phyloP scores from a whole-genome alignment of 2,329 filamentous ascomycete genomes.

The Exophiala viscosa region DNA sequence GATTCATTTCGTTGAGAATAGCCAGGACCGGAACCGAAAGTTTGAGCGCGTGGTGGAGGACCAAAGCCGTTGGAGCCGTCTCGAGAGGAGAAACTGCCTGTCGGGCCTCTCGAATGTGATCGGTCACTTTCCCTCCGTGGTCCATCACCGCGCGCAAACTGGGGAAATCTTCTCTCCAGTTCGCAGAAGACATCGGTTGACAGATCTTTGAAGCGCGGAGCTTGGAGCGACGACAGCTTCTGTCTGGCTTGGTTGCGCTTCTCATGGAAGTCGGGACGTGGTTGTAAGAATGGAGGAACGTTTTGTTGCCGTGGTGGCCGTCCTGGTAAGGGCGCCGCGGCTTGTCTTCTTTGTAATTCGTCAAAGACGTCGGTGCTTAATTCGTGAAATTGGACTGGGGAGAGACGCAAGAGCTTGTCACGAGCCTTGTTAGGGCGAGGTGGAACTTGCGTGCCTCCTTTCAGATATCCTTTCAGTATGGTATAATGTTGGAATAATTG shows the following conservation, averaged over 20 bases:
- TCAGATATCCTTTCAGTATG: conserved; percentile 72
- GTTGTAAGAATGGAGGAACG: conserved; percentile 68
- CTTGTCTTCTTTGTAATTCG: conserved; percentile 82
- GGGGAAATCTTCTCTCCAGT: conserved; percentile 81
- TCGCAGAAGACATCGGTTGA: conserved; percentile 96
- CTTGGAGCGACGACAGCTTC: conserved; percentile 84
- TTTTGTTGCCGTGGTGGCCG: conserved; percentile 41
- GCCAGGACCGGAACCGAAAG: conserved; percentile 21
- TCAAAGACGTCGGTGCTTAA: conserved; percentile 97
- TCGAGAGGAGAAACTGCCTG: conserved; percentile 53
- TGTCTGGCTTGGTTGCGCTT: conserved; percentile 98
- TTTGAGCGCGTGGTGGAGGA: conserved; percentile 27
- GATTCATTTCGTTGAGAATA: conserved; percentile 14
- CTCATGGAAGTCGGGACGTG: conserved; percentile 87
- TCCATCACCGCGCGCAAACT: conserved; percentile 68
- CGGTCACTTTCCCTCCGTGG: conserved; percentile 67
- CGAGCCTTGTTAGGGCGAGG: conserved; percentile 73
- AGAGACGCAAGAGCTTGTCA: conserved; percentile 88
- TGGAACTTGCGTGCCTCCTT: conserved; percentile 31
- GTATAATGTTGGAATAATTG: conserved; percentile 76
- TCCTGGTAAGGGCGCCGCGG: conserved; percentile 46
- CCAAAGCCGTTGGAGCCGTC: conserved; percentile 37
- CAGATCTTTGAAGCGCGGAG: conserved; percentile 81
- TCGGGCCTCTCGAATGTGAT: conserved; percentile 53
- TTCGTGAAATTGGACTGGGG: conserved; percentile 91